Conservation (phyloP, 306 rosid species). For the Hylodesmum podocarpum region DNA sequence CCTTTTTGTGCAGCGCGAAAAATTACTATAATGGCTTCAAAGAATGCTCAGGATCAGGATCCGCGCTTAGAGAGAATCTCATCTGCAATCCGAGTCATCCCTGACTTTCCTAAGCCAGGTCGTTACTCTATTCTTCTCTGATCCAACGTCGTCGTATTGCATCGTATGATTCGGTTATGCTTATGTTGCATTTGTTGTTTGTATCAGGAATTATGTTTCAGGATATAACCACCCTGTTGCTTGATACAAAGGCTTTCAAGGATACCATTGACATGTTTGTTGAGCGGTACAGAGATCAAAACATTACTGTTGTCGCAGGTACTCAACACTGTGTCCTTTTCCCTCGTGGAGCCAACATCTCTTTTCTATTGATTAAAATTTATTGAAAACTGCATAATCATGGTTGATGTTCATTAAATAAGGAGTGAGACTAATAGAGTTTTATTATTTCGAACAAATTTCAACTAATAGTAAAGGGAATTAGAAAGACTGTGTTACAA, state of each 20-base stretch:
- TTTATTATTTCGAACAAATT: no score
- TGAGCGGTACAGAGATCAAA: conserved; percentile 84
- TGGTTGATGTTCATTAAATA: no score
- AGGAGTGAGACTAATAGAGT: no score
- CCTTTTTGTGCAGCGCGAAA: conserved; percentile 21
- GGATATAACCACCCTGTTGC: conserved; percentile 92
- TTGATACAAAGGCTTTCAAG: conserved; percentile 83
- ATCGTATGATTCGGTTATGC: neutral
- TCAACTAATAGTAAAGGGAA: no score
- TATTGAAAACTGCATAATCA: no score
- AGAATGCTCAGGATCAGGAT: conserved; percentile 50
- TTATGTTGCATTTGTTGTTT: neutral
- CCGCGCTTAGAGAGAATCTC: conserved; percentile 68
- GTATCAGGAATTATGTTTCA: conserved; percentile 90
- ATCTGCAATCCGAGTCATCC: conserved; percentile 84
- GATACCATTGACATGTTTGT: conserved; percentile 94
- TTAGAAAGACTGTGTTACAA: no score
- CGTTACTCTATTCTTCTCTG: neutral
- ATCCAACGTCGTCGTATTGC: neutral
- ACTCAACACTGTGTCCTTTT: conserved; percentile 16
- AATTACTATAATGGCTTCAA: conserved; percentile 61
- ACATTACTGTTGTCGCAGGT: conserved; percentile 95
- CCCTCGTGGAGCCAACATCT: neutral
- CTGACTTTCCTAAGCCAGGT: conserved; percentile 96
- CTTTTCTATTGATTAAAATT: no score